phyloP scores from a whole-genome alignment of 2,329 filamentous ascomycete species.

The Cylindrodendrum hubeiense region DNA sequence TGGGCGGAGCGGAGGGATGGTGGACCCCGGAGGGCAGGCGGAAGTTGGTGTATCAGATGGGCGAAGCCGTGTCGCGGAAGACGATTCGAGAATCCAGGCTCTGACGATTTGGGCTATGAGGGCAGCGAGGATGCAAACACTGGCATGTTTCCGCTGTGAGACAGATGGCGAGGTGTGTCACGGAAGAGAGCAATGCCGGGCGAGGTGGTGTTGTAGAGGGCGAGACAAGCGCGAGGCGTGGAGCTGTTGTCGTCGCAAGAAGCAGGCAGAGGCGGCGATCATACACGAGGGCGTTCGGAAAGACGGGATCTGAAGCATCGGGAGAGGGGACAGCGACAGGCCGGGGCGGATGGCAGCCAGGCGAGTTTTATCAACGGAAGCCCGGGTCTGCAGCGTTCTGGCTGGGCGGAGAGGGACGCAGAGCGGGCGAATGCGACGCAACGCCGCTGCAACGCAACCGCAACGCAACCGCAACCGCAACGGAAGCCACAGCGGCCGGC shows the following conservation, averaged over 20 bases:
- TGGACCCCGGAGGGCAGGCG: background rate
- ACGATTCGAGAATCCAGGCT: conserved; percentile 49
- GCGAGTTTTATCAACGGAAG: conserved; percentile 35
- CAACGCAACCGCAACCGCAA: no score
- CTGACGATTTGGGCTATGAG: conserved; percentile 37
- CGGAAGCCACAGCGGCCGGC: background rate
- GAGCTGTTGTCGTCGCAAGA: conserved; percentile 35
- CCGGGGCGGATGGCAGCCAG: conserved; percentile 38
- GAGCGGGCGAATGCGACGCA: conserved; percentile 9
- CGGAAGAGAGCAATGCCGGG: conserved; percentile 20
- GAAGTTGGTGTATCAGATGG: background rate
- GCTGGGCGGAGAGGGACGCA: background rate
- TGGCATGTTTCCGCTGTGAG: conserved; percentile 24
- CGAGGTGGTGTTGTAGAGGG: background rate
- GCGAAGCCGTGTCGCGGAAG: conserved; percentile 46
- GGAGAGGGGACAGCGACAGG: background rate
- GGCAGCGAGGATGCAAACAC: conserved; percentile 63
- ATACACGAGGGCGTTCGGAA: conserved; percentile 38
- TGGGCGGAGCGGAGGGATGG: background rate
- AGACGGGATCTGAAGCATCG: conserved; percentile 30
- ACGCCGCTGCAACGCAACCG: background rate
- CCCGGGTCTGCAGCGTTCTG: background rate
- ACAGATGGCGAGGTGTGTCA: background rate
- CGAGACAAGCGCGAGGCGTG: background rate
- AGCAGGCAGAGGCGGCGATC: conserved; percentile 28